Evolutionary conservation across 345 rosid species (phyloP), one percentile per base, ranked within the genome.

Genomic region (rapeseed (Brassica napus)): DNA sequence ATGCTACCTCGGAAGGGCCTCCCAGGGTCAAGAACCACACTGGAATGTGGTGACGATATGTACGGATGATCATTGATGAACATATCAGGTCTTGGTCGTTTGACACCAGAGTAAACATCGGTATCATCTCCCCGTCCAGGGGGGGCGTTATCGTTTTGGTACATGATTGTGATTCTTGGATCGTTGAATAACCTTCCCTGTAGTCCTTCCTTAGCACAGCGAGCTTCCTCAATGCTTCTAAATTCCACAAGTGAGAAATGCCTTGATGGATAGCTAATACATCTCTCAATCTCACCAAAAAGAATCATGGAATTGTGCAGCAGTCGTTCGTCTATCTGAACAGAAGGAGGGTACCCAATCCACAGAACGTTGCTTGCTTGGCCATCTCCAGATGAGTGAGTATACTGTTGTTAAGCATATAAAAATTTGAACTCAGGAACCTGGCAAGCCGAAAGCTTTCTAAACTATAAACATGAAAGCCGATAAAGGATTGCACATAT

Each of bases 221-320:
- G 88, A 76, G 99, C 99, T 87, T 96, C 99, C 82, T 90, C 98
- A 26, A 87, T 85, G 70, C 97, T 96, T 73, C 99, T 88, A 81
- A 96, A 96, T 83, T 93, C 98, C 77, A 93, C 98, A 84, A 93
- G 92, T 62, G 98, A 86, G 82, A 84, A 96, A 81, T 96, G 78
- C 81, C 90, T 92, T 66, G 91, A 82, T 49, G 94, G 97, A 57
- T 87, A 93, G 69, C 97, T 89, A 15, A 97, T 93, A 77, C 98
- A 85, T 74, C 88, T 88, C 88, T 93, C 98, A 76, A 96, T 96
- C 90, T 96, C 99, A 21, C 99, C 99, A 86, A 88, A 96, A 34
- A 95, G 87, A 73, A 95, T 95, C 97, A 95, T 89, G 23, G 94
- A 93, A 85, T 95, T 95, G 80, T 95, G 99, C 68, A 95, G 90